These are phyloP conservation scores for Lactifluus rugatus DNA, from an alignment of 768 basidiomycete genomes.

Conservation along the genomic window DNA sequence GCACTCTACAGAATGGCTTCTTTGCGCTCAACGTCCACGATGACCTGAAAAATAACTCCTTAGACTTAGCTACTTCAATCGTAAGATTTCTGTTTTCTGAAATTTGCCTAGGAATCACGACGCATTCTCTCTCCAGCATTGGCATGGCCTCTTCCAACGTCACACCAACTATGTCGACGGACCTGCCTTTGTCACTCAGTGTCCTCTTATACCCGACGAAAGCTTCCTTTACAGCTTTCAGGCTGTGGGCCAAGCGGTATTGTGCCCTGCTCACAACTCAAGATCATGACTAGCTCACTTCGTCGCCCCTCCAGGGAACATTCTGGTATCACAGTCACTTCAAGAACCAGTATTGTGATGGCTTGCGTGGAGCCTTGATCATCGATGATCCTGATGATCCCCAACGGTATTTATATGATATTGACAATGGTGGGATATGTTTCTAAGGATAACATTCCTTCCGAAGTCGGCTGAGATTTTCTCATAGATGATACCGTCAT, in stretches of 20 bases:
- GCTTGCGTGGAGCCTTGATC: conserved; percentile 31
- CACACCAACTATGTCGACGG: conserved; percentile 20
- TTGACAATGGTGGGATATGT: conserved; percentile 24
- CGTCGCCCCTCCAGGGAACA: conserved; percentile 20
- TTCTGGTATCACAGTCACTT: conserved; percentile 39
- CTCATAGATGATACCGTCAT: conserved; percentile 36
- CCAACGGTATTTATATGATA: conserved; percentile 23
- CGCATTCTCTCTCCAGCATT: conserved; percentile 5
- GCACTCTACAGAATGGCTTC: not conserved
- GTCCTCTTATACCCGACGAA: conserved; percentile 32
- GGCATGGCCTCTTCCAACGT: conserved; percentile 21
- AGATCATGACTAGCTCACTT: not conserved
- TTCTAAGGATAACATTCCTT: not conserved
- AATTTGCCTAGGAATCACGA: not conserved
- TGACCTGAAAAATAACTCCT: not conserved
- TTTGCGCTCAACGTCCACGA: not conserved
- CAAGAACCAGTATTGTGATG: conserved; percentile 34
- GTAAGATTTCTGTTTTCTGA: not conserved
- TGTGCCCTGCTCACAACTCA: not conserved
- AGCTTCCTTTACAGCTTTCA: conserved; percentile 34
- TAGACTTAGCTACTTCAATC: conserved; percentile 4
- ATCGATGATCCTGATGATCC: conserved; percentile 28
- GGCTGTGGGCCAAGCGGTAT: conserved; percentile 26
- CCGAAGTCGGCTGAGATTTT: not conserved
- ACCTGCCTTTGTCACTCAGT: conserved; percentile 28